Percentiles rank a stretch among this genome's conserved stretches.
Evolutionary conservation across 1,139 yeast genomes (phyloP).

Genomic region (Yamadazyma buinensis): DNA sequence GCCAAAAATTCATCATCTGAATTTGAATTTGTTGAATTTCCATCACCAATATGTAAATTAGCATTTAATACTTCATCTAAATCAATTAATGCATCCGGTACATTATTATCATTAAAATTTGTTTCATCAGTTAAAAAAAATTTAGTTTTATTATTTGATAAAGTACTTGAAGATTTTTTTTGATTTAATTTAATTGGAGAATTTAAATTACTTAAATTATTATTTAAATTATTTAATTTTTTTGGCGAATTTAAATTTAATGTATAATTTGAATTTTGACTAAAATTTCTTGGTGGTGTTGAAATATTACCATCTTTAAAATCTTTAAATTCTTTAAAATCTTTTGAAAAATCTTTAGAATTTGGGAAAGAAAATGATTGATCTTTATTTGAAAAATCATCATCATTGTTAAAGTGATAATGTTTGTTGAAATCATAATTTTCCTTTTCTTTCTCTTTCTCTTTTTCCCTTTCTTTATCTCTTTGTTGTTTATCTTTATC

Average conservation of each 20-base stretch:
- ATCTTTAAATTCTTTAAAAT: slow-evolving; percentile 1
- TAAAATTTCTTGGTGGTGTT: slow-evolving; percentile 16
- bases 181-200: slow-evolving; percentile 35
- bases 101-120: slow-evolving; percentile 28
- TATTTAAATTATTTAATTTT: slow-evolving; percentile 10
- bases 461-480: background rate
- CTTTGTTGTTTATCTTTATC: background rate
- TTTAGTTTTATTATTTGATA: slow-evolving; percentile 14
- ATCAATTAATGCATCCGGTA: slow-evolving; percentile 64
- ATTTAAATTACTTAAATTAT: slow-evolving; percentile 20
- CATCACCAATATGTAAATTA: slow-evolving; percentile 34
- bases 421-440: slow-evolving; percentile 20
- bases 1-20: slow-evolving; percentile 31
- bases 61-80: slow-evolving; percentile 55
- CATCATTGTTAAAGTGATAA: slow-evolving; percentile 32
- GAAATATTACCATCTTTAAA: slow-evolving; percentile 6
- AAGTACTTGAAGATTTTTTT: slow-evolving; percentile 12
- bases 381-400: slow-evolving; percentile 25
- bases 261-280: slow-evolving; percentile 2
- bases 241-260: slow-evolving; percentile 6
- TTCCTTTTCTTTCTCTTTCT: slow-evolving; percentile 3
- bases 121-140: slow-evolving; percentile 36
- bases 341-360: slow-evolving; percentile 6
- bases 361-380: slow-evolving; percentile 31
- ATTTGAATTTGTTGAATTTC: slow-evolving; percentile 12